These are phyloP conservation scores for Geotrichum siamense DNA, from an alignment of 1,139 yeast species.

Conservation along the genomic window DNA sequence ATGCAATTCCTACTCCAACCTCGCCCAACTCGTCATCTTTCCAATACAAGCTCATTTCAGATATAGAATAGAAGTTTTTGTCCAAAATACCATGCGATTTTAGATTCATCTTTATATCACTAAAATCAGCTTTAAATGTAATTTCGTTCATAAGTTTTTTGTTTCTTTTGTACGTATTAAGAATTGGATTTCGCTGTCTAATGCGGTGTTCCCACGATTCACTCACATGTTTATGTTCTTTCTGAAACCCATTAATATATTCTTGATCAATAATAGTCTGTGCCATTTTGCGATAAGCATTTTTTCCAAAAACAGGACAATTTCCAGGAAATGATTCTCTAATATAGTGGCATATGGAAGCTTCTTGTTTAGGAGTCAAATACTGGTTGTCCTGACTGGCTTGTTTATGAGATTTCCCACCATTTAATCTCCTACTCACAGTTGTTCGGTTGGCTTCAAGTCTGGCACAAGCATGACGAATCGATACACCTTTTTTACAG, in stretches of 20 bases:
- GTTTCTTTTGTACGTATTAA: constrained; percentile 9
- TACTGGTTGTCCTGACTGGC: constrained; percentile 12
- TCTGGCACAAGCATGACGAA: constrained; percentile 9
- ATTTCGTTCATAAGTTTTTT: constrained; percentile 1
- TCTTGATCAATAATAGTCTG: constrained; percentile 10
- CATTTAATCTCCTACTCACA: constrained; percentile 9
- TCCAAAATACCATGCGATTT: not conserved
- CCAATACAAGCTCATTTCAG: constrained; percentile 8
- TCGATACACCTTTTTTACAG: constrained; percentile 6
- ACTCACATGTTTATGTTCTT: constrained; percentile 9
- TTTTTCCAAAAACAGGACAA: constrained; percentile 9
- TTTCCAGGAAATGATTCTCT: constrained; percentile 6
- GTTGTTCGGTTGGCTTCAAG: constrained; percentile 13
- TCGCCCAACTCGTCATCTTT: not conserved
- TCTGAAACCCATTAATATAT: not conserved
- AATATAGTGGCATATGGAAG: constrained; percentile 1
- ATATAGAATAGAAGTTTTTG: constrained; percentile 9
- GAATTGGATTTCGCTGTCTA: constrained; percentile 8
- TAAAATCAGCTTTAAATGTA: too few relatives aligned
- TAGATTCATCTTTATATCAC: too few relatives aligned
- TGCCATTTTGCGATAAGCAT: constrained; percentile 8
- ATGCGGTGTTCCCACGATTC: constrained; percentile 15
- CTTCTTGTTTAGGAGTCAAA: constrained; percentile 9
- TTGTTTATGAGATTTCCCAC: constrained; percentile 12
- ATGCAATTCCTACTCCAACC: constrained; percentile 6